Evolutionary conservation across 495 filamentous ascomycete genomes (phyloP), one percentile per base, ranked within the genome.

Genomic region (Aspergillus egyptiacus): DNA sequence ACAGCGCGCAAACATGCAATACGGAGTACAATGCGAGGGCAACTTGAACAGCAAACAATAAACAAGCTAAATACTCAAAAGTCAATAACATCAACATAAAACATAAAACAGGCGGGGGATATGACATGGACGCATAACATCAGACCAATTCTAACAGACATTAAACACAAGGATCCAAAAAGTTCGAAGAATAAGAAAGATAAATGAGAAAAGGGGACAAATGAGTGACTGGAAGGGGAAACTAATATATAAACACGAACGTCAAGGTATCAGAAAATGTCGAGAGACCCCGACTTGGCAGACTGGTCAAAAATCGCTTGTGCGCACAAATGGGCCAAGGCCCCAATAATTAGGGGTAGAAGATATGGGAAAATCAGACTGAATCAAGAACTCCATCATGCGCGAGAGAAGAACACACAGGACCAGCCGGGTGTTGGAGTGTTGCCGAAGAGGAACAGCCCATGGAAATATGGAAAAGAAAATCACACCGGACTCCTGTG

Each of bases 361-460:
- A 45, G 48, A 47, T 41, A 58, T 48, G 50, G 37, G 24, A 55
- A 55, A n/a, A 22, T 46, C 54, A 38, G 19, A 28, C 30, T 57
- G 10, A 56, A 55, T 53, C 51, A 55, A 63, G 53, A 72, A 72
- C 67, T 66, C 69, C 69, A 65, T 63, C 61, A 58, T 69, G 69
- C 70, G 69, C 69, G 58, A 69, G 53, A 45, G 50, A 64, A 58
- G 60, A 72, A 69, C 71, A 74, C 71, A 66, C 71, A 74, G 71
- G 71, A 70, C 71, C 71, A 74, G 71, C 71, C 71, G 59, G 67
- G 69, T 72, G 71, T 69, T 60, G 66, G 66, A 59, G 60, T 62
- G 57, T 67, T 64, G 57, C 59, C 57, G 53, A 54, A 52, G 52
- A 57, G 59, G 60, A 64, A 63, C 60, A 65, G 54, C 62, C 67